Percentiles rank a stretch among this genome's conserved stretches.
Evolutionary conservation across 345 rosid species (phyloP).

Genomic region (Boechera stricta): DNA sequence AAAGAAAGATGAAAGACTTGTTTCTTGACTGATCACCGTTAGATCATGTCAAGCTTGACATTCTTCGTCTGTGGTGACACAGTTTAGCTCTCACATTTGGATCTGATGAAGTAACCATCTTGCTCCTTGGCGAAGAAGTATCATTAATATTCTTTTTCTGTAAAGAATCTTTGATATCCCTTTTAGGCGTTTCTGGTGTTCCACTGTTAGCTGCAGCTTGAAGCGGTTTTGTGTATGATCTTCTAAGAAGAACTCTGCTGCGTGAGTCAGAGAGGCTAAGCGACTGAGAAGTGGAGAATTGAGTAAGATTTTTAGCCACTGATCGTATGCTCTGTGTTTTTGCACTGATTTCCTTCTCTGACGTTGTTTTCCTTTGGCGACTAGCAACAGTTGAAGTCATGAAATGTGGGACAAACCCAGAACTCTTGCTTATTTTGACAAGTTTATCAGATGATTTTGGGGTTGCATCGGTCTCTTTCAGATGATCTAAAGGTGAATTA

Average conservation of each 20-base stretch:
- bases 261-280: constrained; percentile 66
- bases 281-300: constrained; percentile 63
- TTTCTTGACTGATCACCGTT: constrained; percentile 24
- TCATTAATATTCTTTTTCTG: constrained; percentile 44
- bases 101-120: constrained; percentile 70
- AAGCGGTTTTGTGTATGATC: constrained; percentile 56
- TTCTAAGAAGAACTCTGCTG: constrained; percentile 50
- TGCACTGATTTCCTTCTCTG: constrained; percentile 58
- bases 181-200: constrained; percentile 52
- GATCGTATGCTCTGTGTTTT: constrained; percentile 53
- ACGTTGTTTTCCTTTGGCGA: constrained; percentile 68
- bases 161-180: constrained; percentile 36
- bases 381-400: constrained; percentile 92
- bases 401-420: constrained; percentile 63
- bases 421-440: constrained; percentile 39
- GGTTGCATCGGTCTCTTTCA: constrained; percentile 43
- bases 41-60: constrained; percentile 71
- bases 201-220: constrained; percentile 44
- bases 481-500: constrained; percentile 40
- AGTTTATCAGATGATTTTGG: constrained; percentile 47
- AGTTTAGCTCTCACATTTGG: constrained; percentile 64
- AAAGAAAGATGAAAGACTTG: constrained; percentile 30
- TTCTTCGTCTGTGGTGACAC: constrained; percentile 68
- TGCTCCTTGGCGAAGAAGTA: constrained; percentile 52
- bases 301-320: constrained; percentile 54